These are phyloP conservation scores for Penicillium brevicompactum DNA, from an alignment of 2,329 filamentous ascomycete genomes.

Conservation along the genomic window DNA sequence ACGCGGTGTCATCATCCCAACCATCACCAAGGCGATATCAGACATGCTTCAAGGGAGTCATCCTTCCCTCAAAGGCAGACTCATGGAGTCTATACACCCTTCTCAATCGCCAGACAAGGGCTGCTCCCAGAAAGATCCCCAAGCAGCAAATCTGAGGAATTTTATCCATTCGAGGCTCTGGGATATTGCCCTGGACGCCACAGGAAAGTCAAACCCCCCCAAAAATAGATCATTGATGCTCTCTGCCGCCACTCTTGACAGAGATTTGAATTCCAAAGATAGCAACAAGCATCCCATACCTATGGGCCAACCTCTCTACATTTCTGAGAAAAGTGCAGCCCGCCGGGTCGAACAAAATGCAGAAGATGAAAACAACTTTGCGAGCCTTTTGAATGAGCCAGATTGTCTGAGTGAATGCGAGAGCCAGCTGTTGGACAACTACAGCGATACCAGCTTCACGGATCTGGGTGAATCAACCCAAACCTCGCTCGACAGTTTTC, in stretches of 20 bases:
- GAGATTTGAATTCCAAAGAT: neutral
- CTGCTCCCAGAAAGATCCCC: neutral
- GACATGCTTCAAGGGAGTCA: slow-evolving; percentile 31
- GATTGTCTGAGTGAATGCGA: slow-evolving; percentile 2
- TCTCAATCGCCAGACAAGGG: neutral
- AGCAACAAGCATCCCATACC: neutral
- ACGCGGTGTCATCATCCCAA: slow-evolving; percentile 36
- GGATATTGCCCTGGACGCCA: slow-evolving; percentile 32
- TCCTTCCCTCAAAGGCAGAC: slow-evolving; percentile 14
- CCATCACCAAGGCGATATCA: slow-evolving; percentile 37
- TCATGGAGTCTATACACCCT: slow-evolving; percentile 8
- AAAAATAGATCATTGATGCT: slow-evolving; percentile 1
- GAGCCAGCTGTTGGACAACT: slow-evolving; percentile 8
- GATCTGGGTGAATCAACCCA: slow-evolving; percentile 14
- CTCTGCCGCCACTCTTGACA: neutral
- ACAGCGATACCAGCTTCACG: slow-evolving; percentile 13
- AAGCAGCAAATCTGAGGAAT: slow-evolving; percentile 11
- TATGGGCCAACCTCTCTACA: neutral
- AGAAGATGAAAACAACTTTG: neutral
- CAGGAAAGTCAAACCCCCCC: slow-evolving; percentile 18
- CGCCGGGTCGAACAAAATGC: neutral
- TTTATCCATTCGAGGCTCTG: slow-evolving; percentile 35
- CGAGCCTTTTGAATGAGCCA: neutral
- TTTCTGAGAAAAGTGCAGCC: neutral
- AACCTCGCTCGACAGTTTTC: slow-evolving; percentile 6